A percentile compares a stretch with the other conserved stretches of the same genome.
These are phyloP conservation scores for Trichoderma reesei DNA, from an alignment of 495 filamentous ascomycete species.

Conservation along the genomic window DNA sequence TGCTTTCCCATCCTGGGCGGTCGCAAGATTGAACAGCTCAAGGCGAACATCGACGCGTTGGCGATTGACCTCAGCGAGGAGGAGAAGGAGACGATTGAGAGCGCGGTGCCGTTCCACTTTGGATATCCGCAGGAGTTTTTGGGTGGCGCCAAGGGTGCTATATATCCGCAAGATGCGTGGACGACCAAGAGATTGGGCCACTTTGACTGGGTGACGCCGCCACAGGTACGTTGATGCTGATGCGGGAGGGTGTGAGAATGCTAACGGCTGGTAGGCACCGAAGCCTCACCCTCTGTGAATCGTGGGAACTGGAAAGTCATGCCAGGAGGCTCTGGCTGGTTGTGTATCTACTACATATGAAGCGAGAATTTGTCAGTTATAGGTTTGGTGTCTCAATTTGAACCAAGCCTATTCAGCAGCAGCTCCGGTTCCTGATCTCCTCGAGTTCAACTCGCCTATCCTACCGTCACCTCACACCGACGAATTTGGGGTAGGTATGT, in stretches of 20 bases:
- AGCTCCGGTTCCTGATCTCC: no score
- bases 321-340: neutral
- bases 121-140: slow-evolving; percentile 46
- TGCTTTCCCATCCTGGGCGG: slow-evolving; percentile 46
- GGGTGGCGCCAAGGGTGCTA: slow-evolving; percentile 23
- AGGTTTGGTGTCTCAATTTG: no score
- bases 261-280: neutral
- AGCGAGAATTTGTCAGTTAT: neutral
- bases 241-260: neutral
- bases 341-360: neutral
- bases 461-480: no score
- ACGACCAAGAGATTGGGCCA: slow-evolving; percentile 25
- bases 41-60: slow-evolving; percentile 53
- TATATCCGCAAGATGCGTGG: slow-evolving; percentile 25
- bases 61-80: slow-evolving; percentile 35
- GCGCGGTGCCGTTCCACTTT: slow-evolving; percentile 41
- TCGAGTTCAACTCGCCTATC: neutral
- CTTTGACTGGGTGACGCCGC: slow-evolving; percentile 27
- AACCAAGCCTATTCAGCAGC: no score
- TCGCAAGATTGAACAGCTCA: slow-evolving; percentile 53
- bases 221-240: slow-evolving; percentile 9
- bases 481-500: neutral
- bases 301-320: neutral
- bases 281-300: neutral
- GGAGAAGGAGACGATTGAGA: neutral